Conservation (phyloP, 2,329 filamentous ascomycete genomes). For the Sporothrix phasma region DNA sequence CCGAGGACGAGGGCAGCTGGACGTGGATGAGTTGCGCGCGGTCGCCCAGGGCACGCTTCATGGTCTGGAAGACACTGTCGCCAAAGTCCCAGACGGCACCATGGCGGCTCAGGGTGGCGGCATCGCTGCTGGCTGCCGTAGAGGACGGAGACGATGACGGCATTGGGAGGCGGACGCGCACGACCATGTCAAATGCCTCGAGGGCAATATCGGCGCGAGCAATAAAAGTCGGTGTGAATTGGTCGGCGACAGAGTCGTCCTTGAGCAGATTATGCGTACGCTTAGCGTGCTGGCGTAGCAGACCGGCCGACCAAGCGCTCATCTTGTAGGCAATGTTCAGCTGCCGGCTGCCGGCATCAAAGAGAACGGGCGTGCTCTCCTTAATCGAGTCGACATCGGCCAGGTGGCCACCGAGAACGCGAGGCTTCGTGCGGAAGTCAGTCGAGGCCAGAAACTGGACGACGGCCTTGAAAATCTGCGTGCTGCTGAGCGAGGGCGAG, state of each 20-base stretch:
- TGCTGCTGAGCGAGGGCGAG: conserved; percentile 73
- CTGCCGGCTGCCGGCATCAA: conserved; percentile 58
- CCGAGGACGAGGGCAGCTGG: conserved; percentile 28
- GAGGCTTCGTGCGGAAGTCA: conserved; percentile 59
- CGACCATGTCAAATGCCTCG: conserved; percentile 45
- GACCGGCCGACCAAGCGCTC: conserved; percentile 68
- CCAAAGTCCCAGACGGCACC: conserved; percentile 38
- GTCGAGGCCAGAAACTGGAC: conserved; percentile 75
- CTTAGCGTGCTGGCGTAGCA: conserved; percentile 64
- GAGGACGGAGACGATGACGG: neutral
- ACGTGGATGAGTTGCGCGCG: conserved; percentile 61
- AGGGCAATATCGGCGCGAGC: conserved; percentile 44
- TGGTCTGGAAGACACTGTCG: conserved; percentile 50
- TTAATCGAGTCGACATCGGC: conserved; percentile 30
- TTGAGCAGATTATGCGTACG: conserved; percentile 66
- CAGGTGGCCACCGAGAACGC: conserved; percentile 39
- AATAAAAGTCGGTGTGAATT: conserved; percentile 81
- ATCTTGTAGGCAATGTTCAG: conserved; percentile 88
- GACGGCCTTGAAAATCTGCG: conserved; percentile 88
- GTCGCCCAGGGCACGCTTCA: conserved; percentile 65
- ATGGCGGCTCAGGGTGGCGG: conserved; percentile 27
- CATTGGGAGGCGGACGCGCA: conserved; percentile 26
- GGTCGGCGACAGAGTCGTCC: conserved; percentile 60
- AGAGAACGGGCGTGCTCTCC: conserved; percentile 57
- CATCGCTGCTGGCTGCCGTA: neutral